Percentiles rank a stretch among this genome's conserved stretches.
phyloP scores from a whole-genome alignment of 768 basidiomycete genomes.

The Imleria badia region DNA sequence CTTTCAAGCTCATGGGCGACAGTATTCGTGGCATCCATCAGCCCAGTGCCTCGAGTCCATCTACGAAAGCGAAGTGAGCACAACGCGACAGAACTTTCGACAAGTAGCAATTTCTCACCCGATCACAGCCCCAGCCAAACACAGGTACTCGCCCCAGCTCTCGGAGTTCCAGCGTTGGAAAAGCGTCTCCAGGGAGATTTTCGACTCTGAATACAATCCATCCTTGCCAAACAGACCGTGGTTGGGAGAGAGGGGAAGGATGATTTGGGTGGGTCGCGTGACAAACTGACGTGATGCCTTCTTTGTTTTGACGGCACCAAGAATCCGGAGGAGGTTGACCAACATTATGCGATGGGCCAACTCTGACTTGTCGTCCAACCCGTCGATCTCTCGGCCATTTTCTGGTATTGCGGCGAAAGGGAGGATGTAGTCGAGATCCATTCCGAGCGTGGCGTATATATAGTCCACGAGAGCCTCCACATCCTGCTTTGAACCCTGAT shows the following conservation, averaged over 20 bases:
- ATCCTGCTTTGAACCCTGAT: constrained; percentile 98
- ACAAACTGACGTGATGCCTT: constrained; percentile 96
- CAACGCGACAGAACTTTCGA: constrained; percentile 7
- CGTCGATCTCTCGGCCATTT: constrained; percentile 97
- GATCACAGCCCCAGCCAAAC: constrained; percentile 96
- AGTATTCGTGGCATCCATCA: constrained; percentile 95
- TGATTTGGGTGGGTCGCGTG: constrained; percentile 97
- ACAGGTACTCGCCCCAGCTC: constrained; percentile 98
- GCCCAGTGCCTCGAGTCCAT: constrained; percentile 97
- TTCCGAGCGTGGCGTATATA: constrained; percentile 91
- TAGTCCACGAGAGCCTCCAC: constrained; percentile 98
- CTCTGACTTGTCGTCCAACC: constrained; percentile 95
- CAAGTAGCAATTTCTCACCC: constrained; percentile 54
- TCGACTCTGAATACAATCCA: constrained; percentile 96
- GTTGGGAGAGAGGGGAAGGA: constrained; percentile 96
- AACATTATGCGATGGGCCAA: constrained; percentile 99
- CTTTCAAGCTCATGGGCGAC: constrained; percentile 93
- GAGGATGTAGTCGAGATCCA: constrained; percentile 98
- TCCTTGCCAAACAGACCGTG: constrained; percentile 98
- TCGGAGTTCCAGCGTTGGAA: constrained; percentile 99
- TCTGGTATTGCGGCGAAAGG: constrained; percentile 99
- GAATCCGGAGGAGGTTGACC: constrained; percentile 91
- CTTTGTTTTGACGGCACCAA: constrained; percentile 97
- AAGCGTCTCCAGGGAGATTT: constrained; percentile 95
- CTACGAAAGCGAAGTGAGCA: constrained; percentile 37